A percentile compares a stretch with the other conserved stretches of the same genome.
phyloP scores from a whole-genome alignment of 768 basidiomycete species.

The Tylopilus sp. region DNA sequence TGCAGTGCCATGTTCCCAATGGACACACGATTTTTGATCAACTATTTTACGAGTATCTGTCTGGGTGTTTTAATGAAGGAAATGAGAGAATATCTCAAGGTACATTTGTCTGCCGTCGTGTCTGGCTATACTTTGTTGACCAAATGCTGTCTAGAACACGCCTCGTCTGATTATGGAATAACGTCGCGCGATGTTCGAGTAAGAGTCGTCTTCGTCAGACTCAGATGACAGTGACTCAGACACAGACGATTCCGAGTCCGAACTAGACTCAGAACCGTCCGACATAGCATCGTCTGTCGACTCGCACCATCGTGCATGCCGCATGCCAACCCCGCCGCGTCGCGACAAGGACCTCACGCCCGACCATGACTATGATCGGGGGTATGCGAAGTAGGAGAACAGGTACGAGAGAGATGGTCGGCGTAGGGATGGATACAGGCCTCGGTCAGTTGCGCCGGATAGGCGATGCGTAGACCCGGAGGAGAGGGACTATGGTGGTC shows the following conservation, averaged over 20 bases:
- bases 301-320: conserved; percentile 25
- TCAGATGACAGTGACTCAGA: conserved; percentile 31
- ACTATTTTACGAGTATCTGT: too few species aligned
- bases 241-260: conserved; percentile 37
- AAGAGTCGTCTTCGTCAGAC: conserved; percentile 43
- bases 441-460: conserved; percentile 26
- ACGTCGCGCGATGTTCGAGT: conserved; percentile 55
- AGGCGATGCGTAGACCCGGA: conserved; percentile 20
- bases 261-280: conserved; percentile 37
- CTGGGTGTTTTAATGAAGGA: conserved; percentile 78
- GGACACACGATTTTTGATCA: too few species aligned
- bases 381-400: too few species aligned
- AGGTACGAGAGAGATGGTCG: conserved; percentile 17
- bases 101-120: conserved; percentile 32
- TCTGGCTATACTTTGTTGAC: not conserved
- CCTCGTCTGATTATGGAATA: too few species aligned
- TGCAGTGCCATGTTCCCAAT: too few species aligned
- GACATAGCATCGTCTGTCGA: conserved; percentile 37
- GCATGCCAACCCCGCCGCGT: conserved; percentile 33
- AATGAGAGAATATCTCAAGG: conserved; percentile 95
- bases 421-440: conserved; percentile 17
- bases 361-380: conserved; percentile 2
- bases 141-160: too few species aligned
- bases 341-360: conserved; percentile 23
- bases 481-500: conserved; percentile 20